Evolutionary conservation across 2,329 filamentous ascomycete species (phyloP).

Genomic region (Cladosporium sphaerospermum): DNA sequence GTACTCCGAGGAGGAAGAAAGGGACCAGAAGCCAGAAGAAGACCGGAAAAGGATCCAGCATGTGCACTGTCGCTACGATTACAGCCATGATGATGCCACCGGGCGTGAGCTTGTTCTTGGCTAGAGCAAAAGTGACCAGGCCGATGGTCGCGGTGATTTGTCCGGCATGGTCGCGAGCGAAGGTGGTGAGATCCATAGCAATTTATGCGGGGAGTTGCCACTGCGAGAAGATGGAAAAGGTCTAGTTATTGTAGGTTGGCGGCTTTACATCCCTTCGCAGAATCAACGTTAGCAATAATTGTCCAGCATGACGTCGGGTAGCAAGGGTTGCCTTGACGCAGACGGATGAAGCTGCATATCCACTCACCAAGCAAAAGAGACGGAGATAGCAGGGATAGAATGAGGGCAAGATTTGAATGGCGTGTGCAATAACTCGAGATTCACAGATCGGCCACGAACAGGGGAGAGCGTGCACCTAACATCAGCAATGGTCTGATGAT

Average conservation of each 20-base stretch:
- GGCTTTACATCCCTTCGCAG: too few relatives aligned
- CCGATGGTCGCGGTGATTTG: constrained; percentile 27
- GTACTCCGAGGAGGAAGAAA: constrained; percentile 81
- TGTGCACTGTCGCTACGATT: constrained; percentile 71
- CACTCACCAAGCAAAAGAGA: too few relatives aligned
- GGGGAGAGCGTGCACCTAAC: too few relatives aligned
- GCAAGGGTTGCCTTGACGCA: too few relatives aligned
- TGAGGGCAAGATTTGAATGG: too few relatives aligned
- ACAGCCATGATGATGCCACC: constrained; percentile 66
- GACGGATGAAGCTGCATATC: too few relatives aligned
- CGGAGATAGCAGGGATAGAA: too few relatives aligned
- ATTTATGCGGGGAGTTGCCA: too few relatives aligned
- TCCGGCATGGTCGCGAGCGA: constrained; percentile 19
- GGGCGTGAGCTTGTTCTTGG: constrained; percentile 56
- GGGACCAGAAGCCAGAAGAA: constrained; percentile 77
- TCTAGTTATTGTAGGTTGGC: neutral
- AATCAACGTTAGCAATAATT: neutral
- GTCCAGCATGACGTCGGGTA: neutral
- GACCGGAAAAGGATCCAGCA: constrained; percentile 87
- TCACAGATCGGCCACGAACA: too few relatives aligned
- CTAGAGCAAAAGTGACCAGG: constrained; percentile 49
- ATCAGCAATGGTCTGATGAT: too few relatives aligned
- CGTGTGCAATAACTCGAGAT: too few relatives aligned
- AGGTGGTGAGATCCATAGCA: constrained; percentile 9
- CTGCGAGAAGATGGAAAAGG: neutral